phyloP scores from a whole-genome alignment of 2,329 filamentous ascomycete genomes.

The Immersiporthe knoxdaviesiana region DNA sequence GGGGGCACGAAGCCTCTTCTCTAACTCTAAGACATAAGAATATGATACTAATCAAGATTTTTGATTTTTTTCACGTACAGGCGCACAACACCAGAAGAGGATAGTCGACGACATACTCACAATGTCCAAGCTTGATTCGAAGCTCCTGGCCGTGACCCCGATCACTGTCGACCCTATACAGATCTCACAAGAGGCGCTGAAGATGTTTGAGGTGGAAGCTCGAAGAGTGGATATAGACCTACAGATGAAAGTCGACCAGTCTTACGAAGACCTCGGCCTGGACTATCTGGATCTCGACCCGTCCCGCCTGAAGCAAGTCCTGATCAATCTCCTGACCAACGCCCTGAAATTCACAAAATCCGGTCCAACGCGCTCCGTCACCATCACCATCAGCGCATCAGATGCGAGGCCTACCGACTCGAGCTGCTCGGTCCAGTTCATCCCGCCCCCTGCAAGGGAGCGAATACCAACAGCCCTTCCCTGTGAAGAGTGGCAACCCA shows the following conservation, averaged over 20 bases:
- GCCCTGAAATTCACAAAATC: slow-evolving; percentile 80
- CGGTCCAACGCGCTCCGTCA: slow-evolving; percentile 60
- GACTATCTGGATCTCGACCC: slow-evolving; percentile 74
- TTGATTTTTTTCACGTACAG: no score
- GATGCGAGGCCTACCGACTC: slow-evolving; percentile 43
- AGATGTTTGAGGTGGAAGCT: slow-evolving; percentile 79
- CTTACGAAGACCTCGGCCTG: slow-evolving; percentile 59
- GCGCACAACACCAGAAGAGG: slow-evolving; percentile 75
- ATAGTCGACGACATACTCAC: slow-evolving; percentile 77
- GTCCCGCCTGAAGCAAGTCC: slow-evolving; percentile 73
- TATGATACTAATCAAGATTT: background rate
- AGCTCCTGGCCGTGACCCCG: slow-evolving; percentile 72
- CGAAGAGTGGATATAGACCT: slow-evolving; percentile 70
- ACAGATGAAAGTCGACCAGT: slow-evolving; percentile 64
- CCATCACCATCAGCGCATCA: slow-evolving; percentile 51
- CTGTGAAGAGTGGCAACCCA: slow-evolving; percentile 45
- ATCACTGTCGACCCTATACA: slow-evolving; percentile 69
- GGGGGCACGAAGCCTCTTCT: no score
- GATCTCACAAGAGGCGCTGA: slow-evolving; percentile 69
- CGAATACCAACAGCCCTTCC: slow-evolving; percentile 42
- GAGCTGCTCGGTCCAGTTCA: slow-evolving; percentile 60
- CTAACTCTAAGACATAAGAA: no score
- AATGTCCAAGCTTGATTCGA: slow-evolving; percentile 76
- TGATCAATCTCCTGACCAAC: slow-evolving; percentile 81
- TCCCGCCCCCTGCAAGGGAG: slow-evolving; percentile 58